Percentiles rank a stretch among this genome's conserved stretches.
Conservation (phyloP, 345 rosid genomes). For the Cochlearia excelsa region DNA sequence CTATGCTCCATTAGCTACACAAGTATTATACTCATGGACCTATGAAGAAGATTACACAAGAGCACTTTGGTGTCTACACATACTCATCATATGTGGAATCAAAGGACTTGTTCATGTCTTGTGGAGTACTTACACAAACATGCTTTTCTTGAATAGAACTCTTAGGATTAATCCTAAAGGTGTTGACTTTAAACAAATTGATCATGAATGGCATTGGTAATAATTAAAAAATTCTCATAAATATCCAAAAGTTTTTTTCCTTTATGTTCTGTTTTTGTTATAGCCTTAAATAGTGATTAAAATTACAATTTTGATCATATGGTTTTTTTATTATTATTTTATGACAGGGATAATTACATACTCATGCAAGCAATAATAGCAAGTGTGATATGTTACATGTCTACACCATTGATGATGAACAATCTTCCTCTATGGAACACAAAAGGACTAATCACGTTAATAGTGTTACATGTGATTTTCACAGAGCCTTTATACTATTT, state of each 20-base stretch:
- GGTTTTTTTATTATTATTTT: background rate
- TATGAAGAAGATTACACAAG: slow-evolving; percentile 39
- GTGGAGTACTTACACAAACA: slow-evolving; percentile 49
- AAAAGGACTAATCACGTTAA: slow-evolving; percentile 56
- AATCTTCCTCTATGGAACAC: slow-evolving; percentile 64
- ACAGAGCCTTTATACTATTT: slow-evolving; percentile 86
- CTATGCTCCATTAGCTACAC: slow-evolving; percentile 65
- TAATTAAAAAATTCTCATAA: too few relatives aligned
- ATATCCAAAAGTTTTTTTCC: too few relatives aligned
- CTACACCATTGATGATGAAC: slow-evolving; percentile 42
- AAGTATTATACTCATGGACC: slow-evolving; percentile 47
- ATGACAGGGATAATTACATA: slow-evolving; percentile 83
- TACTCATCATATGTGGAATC: slow-evolving; percentile 49
- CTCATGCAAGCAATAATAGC: slow-evolving; percentile 75
- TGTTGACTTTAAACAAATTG: slow-evolving; percentile 83
- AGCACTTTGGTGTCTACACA: slow-evolving; percentile 60
- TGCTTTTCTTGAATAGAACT: slow-evolving; percentile 58
- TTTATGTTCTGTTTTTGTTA: too few relatives aligned
- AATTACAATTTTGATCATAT: background rate
- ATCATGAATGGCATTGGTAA: slow-evolving; percentile 91
- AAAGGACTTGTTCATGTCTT: slow-evolving; percentile 40
- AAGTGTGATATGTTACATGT: slow-evolving; percentile 49
- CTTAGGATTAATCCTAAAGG: slow-evolving; percentile 63
- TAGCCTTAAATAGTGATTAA: too few relatives aligned
- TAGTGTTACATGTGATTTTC: slow-evolving; percentile 63